These are phyloP conservation scores for Hypoxylon sp. DNA, from an alignment of 2,329 filamentous ascomycete species.

Conservation along the genomic window DNA sequence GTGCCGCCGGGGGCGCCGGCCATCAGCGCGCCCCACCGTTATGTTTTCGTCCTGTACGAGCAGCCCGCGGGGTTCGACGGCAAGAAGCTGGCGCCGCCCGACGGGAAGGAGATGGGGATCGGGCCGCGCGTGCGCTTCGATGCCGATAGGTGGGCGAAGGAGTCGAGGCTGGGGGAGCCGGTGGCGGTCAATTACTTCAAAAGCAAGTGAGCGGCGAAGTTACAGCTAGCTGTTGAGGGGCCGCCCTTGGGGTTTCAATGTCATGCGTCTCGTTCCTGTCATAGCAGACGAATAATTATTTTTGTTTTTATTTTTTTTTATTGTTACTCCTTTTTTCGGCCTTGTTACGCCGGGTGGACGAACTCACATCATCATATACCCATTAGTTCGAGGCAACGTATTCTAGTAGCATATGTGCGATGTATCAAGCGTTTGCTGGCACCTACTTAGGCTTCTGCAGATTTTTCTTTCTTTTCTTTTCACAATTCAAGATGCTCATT, in stretches of 20 bases:
- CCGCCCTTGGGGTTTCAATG: not conserved
- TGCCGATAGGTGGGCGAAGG: constrained; percentile 55
- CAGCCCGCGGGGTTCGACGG: constrained; percentile 57
- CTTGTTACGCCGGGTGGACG: not conserved
- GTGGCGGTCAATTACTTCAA: constrained; percentile 56
- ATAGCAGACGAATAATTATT: not conserved
- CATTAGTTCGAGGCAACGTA: not conserved
- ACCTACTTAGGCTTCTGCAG: too few species aligned
- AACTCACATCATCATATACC: not conserved
- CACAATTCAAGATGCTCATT: not conserved
- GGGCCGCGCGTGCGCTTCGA: constrained; percentile 57
- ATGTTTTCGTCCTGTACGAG: constrained; percentile 62
- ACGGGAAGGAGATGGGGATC: constrained; percentile 52
- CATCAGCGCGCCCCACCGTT: constrained; percentile 60
- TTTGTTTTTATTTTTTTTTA: not conserved
- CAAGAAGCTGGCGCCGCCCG: constrained; percentile 44
- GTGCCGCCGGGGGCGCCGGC: constrained; percentile 61
- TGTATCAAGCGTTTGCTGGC: not conserved
- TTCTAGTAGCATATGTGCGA: not conserved
- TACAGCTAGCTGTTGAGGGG: not conserved
- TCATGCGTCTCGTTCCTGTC: not conserved
- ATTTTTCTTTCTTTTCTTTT: not conserved
- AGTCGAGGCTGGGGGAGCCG: constrained; percentile 48
- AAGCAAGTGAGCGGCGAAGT: constrained; percentile 40
- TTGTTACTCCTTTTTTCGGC: not conserved